Percentiles rank a stretch among this genome's conserved stretches.
phyloP scores from a whole-genome alignment of 2,329 filamentous ascomycete species.

The Colletotrichum tropicicola region DNA sequence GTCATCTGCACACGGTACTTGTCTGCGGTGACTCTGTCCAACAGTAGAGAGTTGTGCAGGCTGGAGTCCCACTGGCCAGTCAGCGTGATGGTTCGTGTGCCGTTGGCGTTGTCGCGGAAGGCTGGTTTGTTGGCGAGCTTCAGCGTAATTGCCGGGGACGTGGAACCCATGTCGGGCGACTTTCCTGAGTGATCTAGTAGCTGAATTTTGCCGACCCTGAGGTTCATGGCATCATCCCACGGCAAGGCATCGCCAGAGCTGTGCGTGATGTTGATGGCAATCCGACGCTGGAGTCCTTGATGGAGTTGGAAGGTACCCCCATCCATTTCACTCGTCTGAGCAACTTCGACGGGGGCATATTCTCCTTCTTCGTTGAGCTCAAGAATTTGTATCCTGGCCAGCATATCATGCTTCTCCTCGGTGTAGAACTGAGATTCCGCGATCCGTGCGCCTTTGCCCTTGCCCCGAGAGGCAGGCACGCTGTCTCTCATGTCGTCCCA shows the following conservation, averaged over 20 bases:
- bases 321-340: slow-evolving; percentile 85
- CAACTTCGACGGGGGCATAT: slow-evolving; percentile 91
- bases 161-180: slow-evolving; percentile 78
- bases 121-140: slow-evolving; percentile 81
- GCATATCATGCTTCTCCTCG: slow-evolving; percentile 93
- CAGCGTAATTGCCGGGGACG: slow-evolving; percentile 78
- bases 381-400: slow-evolving; percentile 86
- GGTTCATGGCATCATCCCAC: slow-evolving; percentile 83
- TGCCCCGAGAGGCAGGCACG: slow-evolving; percentile 65
- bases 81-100: slow-evolving; percentile 85
- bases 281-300: slow-evolving; percentile 89
- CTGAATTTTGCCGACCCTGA: slow-evolving; percentile 83
- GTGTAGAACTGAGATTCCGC: slow-evolving; percentile 92
- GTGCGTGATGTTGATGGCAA: slow-evolving; percentile 89
- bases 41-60: slow-evolving; percentile 86
- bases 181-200: slow-evolving; percentile 88
- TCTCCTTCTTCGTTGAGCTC: slow-evolving; percentile 92
- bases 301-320: slow-evolving; percentile 94
- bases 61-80: slow-evolving; percentile 98
- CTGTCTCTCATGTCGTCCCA: slow-evolving; percentile 98
- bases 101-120: slow-evolving; percentile 87
- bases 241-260: slow-evolving; percentile 88
- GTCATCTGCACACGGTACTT: slow-evolving; percentile 91
- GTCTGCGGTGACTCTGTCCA: slow-evolving; percentile 94
- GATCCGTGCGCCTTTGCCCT: slow-evolving; percentile 69